Evolutionary conservation across 2,329 filamentous ascomycete species (phyloP).

Genomic region (Hirsutella rhossiliensis): DNA sequence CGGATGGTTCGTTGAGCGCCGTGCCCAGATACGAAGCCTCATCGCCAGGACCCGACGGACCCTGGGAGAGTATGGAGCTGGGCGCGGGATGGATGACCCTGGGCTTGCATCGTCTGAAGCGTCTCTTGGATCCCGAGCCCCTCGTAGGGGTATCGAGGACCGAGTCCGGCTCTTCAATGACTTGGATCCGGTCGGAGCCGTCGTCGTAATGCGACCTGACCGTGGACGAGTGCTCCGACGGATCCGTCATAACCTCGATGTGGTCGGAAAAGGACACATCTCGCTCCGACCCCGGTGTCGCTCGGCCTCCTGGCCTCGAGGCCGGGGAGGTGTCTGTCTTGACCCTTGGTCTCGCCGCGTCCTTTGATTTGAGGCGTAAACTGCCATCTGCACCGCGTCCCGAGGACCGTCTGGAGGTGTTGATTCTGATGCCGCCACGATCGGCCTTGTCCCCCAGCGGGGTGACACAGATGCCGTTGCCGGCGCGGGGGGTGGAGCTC

Average conservation of each 20-base stretch:
- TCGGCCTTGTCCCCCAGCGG: conserved; percentile 17
- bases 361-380: conserved; percentile 14
- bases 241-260: conserved; percentile 15
- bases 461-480: conserved; percentile 32
- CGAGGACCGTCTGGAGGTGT: background rate
- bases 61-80: conserved; percentile 12
- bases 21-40: conserved; percentile 15
- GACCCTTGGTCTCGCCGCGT: conserved; percentile 11
- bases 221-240: conserved; percentile 9
- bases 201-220: conserved; percentile 4
- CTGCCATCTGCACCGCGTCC: background rate
- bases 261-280: conserved; percentile 10
- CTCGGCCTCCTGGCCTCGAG: conserved; percentile 15
- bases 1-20: conserved; percentile 15
- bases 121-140: conserved; percentile 15
- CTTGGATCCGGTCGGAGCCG: conserved; percentile 14
- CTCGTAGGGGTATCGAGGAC: conserved; percentile 27
- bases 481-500: conserved; percentile 12
- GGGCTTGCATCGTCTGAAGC: conserved; percentile 13
- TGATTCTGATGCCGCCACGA: background rate
- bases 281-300: conserved; percentile 11
- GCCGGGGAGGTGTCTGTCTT: conserved; percentile 8
- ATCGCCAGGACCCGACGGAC: conserved; percentile 14
- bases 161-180: conserved; percentile 23
- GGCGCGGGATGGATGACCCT: conserved; percentile 10